These are phyloP conservation scores for Nakazawaea ambrosiae DNA, from an alignment of 805 yeast species.

Conservation along the genomic window DNA sequence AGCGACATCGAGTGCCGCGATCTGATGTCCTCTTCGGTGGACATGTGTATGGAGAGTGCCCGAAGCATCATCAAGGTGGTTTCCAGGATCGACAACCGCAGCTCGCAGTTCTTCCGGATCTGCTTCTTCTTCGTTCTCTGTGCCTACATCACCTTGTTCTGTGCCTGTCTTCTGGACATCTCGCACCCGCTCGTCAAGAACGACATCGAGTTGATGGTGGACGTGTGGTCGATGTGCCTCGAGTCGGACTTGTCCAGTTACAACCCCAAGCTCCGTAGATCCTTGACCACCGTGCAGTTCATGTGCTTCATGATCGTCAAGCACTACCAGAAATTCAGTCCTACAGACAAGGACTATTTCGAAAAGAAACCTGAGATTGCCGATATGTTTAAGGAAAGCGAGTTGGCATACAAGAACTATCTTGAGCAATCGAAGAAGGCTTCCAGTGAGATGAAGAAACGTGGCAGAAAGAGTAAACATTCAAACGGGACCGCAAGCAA, in stretches of 20 bases:
- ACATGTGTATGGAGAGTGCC: conserved; percentile 19
- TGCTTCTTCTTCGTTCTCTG: conserved; percentile 23
- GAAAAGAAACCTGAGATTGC: conserved; percentile 12
- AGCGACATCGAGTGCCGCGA: background rate
- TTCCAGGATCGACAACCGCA: conserved; percentile 11
- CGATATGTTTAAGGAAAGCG: conserved; percentile 14
- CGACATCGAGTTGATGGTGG: conserved; percentile 20
- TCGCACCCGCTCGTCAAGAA: conserved; percentile 10
- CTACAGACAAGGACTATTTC: conserved; percentile 13
- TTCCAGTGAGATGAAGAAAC: too few relatives aligned
- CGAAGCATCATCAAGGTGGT: conserved; percentile 19
- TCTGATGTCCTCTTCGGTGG: background rate
- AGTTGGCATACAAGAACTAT: too few relatives aligned
- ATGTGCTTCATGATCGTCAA: conserved; percentile 13
- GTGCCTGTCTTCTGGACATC: conserved; percentile 19
- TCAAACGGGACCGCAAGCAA: too few relatives aligned
- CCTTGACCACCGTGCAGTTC: background rate
- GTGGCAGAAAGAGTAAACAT: too few relatives aligned
- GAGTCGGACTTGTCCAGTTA: conserved; percentile 4
- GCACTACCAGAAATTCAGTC: conserved; percentile 13
- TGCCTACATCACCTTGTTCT: conserved; percentile 23
- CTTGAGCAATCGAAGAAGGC: too few relatives aligned
- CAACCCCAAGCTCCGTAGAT: conserved; percentile 6
- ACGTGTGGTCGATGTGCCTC: conserved; percentile 14
- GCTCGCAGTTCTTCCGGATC: conserved; percentile 15